Evolutionary conservation across 352 stramenopile genomes (phyloP).

Genomic region (Globisporangium paroecandrum): DNA sequence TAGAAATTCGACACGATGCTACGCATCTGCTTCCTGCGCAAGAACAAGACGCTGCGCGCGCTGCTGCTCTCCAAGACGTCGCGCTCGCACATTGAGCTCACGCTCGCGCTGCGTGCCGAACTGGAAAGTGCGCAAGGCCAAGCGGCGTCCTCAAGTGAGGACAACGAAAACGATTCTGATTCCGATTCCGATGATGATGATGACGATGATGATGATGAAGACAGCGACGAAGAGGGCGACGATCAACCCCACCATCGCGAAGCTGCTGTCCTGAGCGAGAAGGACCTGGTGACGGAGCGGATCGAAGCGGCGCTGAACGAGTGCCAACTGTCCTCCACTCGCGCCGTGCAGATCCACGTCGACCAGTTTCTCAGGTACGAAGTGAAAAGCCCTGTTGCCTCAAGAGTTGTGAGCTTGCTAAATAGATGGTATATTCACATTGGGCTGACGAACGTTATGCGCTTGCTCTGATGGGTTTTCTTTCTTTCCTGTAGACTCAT

Average conservation of each 20-base stretch:
- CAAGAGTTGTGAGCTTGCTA: neutral
- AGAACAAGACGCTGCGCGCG: slow-evolving; percentile 86
- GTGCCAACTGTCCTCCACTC: slow-evolving; percentile 41
- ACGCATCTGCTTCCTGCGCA: slow-evolving; percentile 71
- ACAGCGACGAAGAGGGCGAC: neutral
- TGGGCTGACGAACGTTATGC: neutral
- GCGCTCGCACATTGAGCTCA: slow-evolving; percentile 26
- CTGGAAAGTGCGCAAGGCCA: neutral
- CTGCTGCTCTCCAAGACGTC: slow-evolving; percentile 68
- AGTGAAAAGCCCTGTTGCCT: neutral
- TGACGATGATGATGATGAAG: neutral
- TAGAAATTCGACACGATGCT: slow-evolving; percentile 77
- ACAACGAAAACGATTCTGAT: neutral
- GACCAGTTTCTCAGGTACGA: slow-evolving; percentile 48
- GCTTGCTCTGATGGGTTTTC: neutral
- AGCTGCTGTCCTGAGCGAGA: slow-evolving; percentile 4
- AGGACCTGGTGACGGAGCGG: slow-evolving; percentile 34
- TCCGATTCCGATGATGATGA: neutral
- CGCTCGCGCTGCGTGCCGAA: slow-evolving; percentile 21
- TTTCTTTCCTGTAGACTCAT: slow-evolving; percentile 30
- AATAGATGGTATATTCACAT: no score
- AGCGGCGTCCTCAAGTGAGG: neutral
- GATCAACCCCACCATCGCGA: neutral
- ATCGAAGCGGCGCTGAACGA: slow-evolving; percentile 49
- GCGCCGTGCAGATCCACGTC: slow-evolving; percentile 65